These are phyloP conservation scores for Myrica gale DNA, from an alignment of 306 rosid species.

Conservation along the genomic window DNA sequence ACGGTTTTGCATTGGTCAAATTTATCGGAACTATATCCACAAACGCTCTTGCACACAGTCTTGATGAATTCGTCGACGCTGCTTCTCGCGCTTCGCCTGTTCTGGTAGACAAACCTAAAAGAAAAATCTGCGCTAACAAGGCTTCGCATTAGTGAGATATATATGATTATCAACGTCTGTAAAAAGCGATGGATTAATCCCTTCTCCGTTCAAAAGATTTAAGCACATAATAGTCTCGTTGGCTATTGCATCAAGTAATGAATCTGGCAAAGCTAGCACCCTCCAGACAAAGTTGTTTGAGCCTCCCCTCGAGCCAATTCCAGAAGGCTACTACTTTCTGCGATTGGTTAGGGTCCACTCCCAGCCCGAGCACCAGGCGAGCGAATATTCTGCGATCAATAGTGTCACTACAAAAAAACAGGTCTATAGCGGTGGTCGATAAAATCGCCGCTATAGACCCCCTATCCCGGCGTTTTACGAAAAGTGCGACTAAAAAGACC, in stretches of 20 bases:
- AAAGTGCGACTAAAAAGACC: no score
- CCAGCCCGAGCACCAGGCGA: neutral
- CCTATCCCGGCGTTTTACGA: no score
- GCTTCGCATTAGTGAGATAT: neutral
- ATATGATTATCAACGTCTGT: neutral
- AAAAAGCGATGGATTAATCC: neutral
- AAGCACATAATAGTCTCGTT: neutral
- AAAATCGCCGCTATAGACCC: no score
- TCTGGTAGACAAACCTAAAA: neutral
- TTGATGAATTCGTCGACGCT: neutral
- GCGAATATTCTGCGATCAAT: slow-evolving; percentile 9
- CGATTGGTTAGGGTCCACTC: neutral
- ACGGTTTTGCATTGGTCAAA: neutral
- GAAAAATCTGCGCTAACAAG: neutral
- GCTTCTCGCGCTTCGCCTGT: neutral
- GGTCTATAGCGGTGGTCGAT: no score
- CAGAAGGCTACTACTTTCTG: slow-evolving; percentile 18
- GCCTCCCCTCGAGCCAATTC: slow-evolving; percentile 9
- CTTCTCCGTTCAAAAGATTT: neutral
- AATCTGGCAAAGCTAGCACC: neutral
- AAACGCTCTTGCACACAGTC: slow-evolving; percentile 13
- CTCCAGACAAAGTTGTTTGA: neutral
- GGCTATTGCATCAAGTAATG: neutral
- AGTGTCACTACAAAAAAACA: no score
- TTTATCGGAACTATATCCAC: neutral